Evolutionary conservation across 176 grass and related monocot species (phyloP).

Genomic region (Ensete ventricosum): DNA sequence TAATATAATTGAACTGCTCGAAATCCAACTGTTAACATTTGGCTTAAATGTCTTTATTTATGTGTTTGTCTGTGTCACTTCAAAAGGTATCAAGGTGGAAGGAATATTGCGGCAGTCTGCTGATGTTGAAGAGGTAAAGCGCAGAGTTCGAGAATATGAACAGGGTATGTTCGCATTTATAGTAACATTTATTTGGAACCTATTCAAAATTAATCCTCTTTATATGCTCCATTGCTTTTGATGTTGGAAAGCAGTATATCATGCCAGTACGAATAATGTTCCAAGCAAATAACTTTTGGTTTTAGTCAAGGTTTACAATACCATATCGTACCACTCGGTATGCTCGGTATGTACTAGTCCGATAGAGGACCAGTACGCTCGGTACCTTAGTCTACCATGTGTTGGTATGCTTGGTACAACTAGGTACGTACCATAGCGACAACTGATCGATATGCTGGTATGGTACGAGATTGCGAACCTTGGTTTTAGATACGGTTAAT

Average conservation of each 20-base stretch:
- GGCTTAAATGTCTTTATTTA: neutral
- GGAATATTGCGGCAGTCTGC: conserved; percentile 91
- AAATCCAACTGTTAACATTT: neutral
- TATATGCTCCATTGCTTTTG: neutral
- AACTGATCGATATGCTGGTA: no score
- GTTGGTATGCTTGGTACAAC: no score
- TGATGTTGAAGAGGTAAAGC: conserved; percentile 99
- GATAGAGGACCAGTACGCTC: no score
- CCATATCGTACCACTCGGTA: no score
- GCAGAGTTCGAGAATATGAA: conserved; percentile 83
- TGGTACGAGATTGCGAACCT: no score
- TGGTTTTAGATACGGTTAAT: neutral
- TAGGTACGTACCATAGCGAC: no score
- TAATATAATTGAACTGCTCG: neutral
- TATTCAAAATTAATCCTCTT: neutral
- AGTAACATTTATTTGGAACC: neutral
- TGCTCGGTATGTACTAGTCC: no score
- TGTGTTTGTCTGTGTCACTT: conserved; percentile 10
- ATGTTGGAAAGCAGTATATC: neutral
- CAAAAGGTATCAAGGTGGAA: conserved; percentile 80
- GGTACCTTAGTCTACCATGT: no score
- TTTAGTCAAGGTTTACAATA: neutral
- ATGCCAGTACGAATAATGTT: neutral
- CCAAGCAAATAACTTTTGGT: neutral
- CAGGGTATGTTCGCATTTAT: conserved; percentile 35